Conservation (phyloP, 129 eudicot species). For the Chrysanthemum makinoi region DNA sequence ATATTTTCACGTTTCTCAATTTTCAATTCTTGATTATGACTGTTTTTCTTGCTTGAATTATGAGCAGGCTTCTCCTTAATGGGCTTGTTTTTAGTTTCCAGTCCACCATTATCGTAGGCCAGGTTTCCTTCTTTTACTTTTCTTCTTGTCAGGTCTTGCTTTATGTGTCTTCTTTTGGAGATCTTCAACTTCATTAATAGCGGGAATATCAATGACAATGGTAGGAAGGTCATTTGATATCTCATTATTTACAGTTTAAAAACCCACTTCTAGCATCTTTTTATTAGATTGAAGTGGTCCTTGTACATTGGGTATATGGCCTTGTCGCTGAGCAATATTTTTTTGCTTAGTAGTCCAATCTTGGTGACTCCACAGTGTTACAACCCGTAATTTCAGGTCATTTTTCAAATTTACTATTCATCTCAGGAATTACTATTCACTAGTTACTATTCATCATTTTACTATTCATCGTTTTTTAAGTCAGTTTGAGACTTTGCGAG, state of each 20-base stretch:
- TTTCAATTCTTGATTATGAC: conserved; percentile 16
- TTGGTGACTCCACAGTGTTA: conserved; percentile 82
- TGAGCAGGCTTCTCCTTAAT: conserved; percentile 10
- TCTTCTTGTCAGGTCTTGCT: conserved; percentile 17
- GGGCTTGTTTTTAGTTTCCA: conserved; percentile 17
- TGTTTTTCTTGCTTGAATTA: conserved; percentile 24
- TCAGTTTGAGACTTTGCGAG: no score
- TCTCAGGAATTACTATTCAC: no score
- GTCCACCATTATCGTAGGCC: not conserved
- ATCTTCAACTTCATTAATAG: conserved; percentile 7
- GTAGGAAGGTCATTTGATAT: not conserved
- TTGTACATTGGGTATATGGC: conserved; percentile 36
- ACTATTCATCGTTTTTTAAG: no score
- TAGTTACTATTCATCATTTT: no score
- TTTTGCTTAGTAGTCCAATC: conserved; percentile 58
- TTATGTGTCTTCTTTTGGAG: conserved; percentile 20
- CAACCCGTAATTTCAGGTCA: no score
- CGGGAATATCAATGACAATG: conserved; percentile 5
- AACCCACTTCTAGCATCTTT: not conserved
- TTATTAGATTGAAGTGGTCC: conserved; percentile 14
- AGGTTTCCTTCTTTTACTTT: conserved; percentile 23
- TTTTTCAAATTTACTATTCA: no score
- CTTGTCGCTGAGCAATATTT: conserved; percentile 56
- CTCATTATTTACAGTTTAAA: conserved; percentile 12
- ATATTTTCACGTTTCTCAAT: not conserved